Conservation (phyloP, 2,329 filamentous ascomycete genomes). For the Corynespora cassiicola region DNA sequence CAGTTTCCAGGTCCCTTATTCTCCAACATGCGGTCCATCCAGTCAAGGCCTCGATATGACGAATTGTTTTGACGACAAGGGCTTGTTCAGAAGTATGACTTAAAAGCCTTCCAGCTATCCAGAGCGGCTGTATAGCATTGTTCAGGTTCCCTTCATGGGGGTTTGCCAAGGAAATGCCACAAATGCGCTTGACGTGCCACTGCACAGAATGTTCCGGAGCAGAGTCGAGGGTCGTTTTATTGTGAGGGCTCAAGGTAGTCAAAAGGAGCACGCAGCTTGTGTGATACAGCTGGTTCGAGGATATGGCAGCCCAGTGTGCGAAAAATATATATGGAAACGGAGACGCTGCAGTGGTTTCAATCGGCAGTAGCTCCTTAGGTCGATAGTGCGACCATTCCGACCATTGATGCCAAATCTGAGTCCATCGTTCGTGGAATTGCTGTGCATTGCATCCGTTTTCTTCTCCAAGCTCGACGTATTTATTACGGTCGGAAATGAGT, state of each 20-base stretch:
- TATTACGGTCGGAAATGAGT: constrained; percentile 58
- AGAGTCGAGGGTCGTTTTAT: constrained; percentile 31
- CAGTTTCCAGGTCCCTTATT: constrained; percentile 57
- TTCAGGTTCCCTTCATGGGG: constrained; percentile 63
- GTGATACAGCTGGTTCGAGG: constrained; percentile 64
- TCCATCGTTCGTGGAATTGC: constrained; percentile 55
- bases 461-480: constrained; percentile 56
- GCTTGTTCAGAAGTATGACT: constrained; percentile 56
- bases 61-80: constrained; percentile 52
- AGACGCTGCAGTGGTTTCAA: constrained; percentile 50
- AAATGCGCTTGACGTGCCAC: constrained; percentile 64
- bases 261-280: constrained; percentile 62
- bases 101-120: constrained; percentile 62
- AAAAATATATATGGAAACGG: constrained; percentile 63
- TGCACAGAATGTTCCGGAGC: constrained; percentile 50
- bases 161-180: constrained; percentile 63
- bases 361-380: constrained; percentile 55
- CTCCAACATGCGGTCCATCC: constrained; percentile 63
- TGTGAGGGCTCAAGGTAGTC: constrained; percentile 49
- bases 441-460: constrained; percentile 52
- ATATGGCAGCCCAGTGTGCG: constrained; percentile 62
- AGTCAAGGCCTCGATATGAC: constrained; percentile 58
- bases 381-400: constrained; percentile 57
- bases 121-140: constrained; percentile 65
- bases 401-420: constrained; percentile 57